Base-by-base conservation (phyloP, 495 filamentous ascomycete species). In the Polyplosphaeria fusca region DNA sequence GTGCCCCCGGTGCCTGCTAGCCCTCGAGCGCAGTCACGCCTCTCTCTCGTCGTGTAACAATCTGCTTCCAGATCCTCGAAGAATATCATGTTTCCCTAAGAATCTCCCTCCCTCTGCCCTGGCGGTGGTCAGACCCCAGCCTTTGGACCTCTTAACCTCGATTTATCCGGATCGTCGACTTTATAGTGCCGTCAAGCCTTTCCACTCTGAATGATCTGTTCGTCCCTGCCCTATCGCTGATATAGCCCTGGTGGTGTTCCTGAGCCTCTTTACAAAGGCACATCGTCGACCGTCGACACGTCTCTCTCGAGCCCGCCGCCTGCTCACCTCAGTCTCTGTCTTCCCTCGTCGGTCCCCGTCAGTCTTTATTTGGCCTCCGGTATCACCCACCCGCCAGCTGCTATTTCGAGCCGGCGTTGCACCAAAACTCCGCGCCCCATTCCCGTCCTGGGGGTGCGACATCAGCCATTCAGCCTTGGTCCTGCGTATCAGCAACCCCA, bases 131-230 rank as follows among this genome's bases (percentile, higher is more conserved):
- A 59, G 58, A 66, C 63, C 63, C 58, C 47, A 50, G 58, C 20
- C 48, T 52, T 58, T 55, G 43, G 16, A 53, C 39, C 49, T 51
- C 50, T 62, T 59, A 51, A 46, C 48, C 63, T 58, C 58, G 58
- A 58, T 66, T 66, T 66, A 66, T 62, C 63, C 63, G 63, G 63
- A 66, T 66, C 63, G 52, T 55, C 63, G 27, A 47, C 18, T 49
- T 37, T 58, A 66, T 50, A 66, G 63, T 66, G 55, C 58, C 50
- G 53, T 59, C 63, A 66, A 66, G 58, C 54, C 63, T 66, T 52
- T 62, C 41, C 37, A 41, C 58, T 62, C 58, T 62, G 63, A 66
- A 62, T 62, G 52, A 66, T 59, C 63, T 62, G 56, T 65, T 47
- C 57, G 27, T 48, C 41, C 42, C 58, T 58, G 53, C 42, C 54